Evolutionary conservation across 2,329 filamentous ascomycete species (phyloP), one percentile per base, ranked within the genome.

Genomic region (Keithomyces neogunnii): DNA sequence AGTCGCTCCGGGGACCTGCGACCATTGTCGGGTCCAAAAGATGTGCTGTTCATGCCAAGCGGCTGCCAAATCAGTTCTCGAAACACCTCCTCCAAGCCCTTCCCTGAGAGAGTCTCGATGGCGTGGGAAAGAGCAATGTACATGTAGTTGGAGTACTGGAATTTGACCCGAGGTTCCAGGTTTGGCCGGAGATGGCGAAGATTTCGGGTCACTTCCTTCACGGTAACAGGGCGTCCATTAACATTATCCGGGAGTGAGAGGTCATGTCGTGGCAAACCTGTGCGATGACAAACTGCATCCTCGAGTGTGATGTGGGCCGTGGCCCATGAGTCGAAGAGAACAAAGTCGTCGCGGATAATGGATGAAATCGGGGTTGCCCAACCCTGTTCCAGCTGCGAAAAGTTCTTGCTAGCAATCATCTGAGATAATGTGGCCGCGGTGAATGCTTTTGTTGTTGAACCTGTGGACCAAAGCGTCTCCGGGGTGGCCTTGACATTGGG

Each of bases 361-460:
- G 63, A 61, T 1, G 68, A 68, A 42, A 82, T 69, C 1, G 68
- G 68, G 1, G 75, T 74, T 3, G 66, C 60, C 74, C 76, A 81
- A 38, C 71, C 66, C 1, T 73, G 57, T 59, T 63, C 32, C 13
- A 60, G 45, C 1, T 46, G 49, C 2, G 61, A 51, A 42, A 60
- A 53, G 33, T 53, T 31, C 7, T 74, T 67, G 13, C 71, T 69
- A 9, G 80, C 66, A 9, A 82, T 70, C 5, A 79, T 60, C 1
- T 75, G 72, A 2, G 80, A 61, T 2, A 84, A 61, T 0, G 70
- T 67, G 1, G 77, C 76, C 2, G 74, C 72, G 0, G 73, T 75
- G 48, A 78, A 71, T 3, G 77, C 74, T 60, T 84, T 84, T 29
- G 77, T 80, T 1, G 73, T 80, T 43, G 76, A 81, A 2, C 73